A percentile compares a stretch with the other conserved stretches of the same genome.
phyloP scores from a whole-genome alignment of 768 basidiomycete genomes.

The Naganishia randhawae region DNA sequence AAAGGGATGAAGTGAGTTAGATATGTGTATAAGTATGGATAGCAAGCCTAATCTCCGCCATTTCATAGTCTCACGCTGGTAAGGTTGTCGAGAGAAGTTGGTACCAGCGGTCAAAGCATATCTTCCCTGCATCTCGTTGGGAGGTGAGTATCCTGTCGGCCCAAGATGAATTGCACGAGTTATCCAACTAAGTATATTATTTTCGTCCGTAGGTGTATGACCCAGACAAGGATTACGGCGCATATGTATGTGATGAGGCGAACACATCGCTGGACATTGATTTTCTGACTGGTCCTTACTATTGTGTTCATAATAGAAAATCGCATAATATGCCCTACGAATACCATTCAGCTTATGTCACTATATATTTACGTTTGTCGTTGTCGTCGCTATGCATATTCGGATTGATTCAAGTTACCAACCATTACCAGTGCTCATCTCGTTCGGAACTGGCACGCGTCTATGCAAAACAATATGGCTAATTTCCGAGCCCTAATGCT shows the following conservation, averaged over 20 bases:
- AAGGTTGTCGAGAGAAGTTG: slow-evolving; percentile 96
- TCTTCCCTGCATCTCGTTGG: slow-evolving; percentile 95
- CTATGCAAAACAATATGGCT: too few relatives aligned
- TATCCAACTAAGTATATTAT: not conserved
- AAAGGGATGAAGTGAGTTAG: slow-evolving; percentile 81
- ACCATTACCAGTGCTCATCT: too few relatives aligned
- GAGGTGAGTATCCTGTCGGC: slow-evolving; percentile 58
- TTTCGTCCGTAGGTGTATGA: slow-evolving; percentile 67
- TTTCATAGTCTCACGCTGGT: slow-evolving; percentile 69
- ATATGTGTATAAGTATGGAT: not conserved
- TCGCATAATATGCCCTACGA: not conserved
- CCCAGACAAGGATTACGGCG: slow-evolving; percentile 87
- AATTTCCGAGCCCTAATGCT: too few relatives aligned
- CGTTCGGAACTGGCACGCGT: too few relatives aligned
- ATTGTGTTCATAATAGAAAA: not conserved
- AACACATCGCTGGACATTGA: not conserved
- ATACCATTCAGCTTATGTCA: not conserved
- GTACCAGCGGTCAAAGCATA: slow-evolving; percentile 94
- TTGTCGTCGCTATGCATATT: not conserved
- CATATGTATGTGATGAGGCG: slow-evolving; percentile 66
- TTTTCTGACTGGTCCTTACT: not conserved
- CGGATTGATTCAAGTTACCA: too few relatives aligned
- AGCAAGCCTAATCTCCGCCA: too few relatives aligned
- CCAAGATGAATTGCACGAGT: not conserved
- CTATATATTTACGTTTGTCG: not conserved